Conservation (phyloP, 1,139 yeast species). For the Tardiomyces depauwii region DNA sequence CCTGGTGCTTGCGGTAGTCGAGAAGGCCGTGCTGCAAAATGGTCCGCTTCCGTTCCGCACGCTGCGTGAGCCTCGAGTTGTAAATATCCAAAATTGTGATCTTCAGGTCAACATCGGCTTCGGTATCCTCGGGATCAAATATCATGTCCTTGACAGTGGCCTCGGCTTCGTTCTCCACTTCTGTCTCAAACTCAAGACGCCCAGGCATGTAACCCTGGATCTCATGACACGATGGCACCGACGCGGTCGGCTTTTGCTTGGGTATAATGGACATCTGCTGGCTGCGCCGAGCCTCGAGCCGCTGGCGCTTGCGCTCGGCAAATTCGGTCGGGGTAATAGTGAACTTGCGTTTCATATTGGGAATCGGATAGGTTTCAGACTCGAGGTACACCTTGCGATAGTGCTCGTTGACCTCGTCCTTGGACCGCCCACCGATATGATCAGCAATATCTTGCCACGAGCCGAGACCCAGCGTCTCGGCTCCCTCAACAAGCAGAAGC, state of each 20-base stretch:
- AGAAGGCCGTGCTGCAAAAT: constrained; percentile 65
- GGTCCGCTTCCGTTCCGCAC: constrained; percentile 86
- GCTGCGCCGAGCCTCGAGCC: constrained; percentile 62
- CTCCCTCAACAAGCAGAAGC: constrained; percentile 74
- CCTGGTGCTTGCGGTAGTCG: constrained; percentile 74
- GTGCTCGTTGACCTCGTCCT: constrained; percentile 84
- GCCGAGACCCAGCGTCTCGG: constrained; percentile 85
- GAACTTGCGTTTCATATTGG: constrained; percentile 62
- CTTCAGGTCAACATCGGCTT: constrained; percentile 80
- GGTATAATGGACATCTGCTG: constrained; percentile 48
- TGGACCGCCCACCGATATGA: constrained; percentile 84
- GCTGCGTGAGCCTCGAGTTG: constrained; percentile 74
- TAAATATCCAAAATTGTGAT: constrained; percentile 80
- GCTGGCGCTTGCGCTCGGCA: constrained; percentile 50
- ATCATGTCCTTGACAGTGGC: constrained; percentile 87
- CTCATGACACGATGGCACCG: constrained; percentile 94
- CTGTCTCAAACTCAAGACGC: constrained; percentile 89
- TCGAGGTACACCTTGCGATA: constrained; percentile 61
- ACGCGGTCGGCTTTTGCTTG: constrained; percentile 77
- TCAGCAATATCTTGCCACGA: constrained; percentile 97
- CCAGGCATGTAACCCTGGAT: constrained; percentile 99
- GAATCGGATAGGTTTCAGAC: constrained; percentile 58
- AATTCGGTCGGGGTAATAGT: constrained; percentile 58
- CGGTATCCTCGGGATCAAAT: constrained; percentile 86
- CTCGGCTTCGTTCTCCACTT: constrained; percentile 95